Evolutionary conservation across 2,329 filamentous ascomycete genomes (phyloP).

Genomic region (Ceratocystis huliohia): DNA sequence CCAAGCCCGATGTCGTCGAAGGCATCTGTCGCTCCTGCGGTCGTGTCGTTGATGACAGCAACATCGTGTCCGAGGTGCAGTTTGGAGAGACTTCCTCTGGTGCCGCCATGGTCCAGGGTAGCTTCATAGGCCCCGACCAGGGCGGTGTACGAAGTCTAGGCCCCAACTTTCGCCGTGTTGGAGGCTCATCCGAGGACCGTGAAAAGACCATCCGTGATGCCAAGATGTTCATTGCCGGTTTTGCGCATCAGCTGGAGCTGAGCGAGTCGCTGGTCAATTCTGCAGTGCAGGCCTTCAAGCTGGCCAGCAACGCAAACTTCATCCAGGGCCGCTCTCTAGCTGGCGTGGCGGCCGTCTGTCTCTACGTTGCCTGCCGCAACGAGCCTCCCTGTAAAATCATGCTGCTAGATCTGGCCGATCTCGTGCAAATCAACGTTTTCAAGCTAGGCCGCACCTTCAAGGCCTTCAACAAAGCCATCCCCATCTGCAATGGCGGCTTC

Average conservation of each 20-base stretch:
- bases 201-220: conserved; percentile 49
- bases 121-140: conserved; percentile 74
- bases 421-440: conserved; percentile 76
- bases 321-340: conserved; percentile 75
- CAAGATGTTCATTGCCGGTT: conserved; percentile 46
- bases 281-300: conserved; percentile 61
- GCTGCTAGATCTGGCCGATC: conserved; percentile 90
- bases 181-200: conserved; percentile 41
- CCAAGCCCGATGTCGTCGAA: conserved; percentile 48
- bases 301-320: conserved; percentile 62
- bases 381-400: conserved; percentile 71
- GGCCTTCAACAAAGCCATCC: conserved; percentile 58
- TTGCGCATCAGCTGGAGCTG: conserved; percentile 47
- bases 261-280: conserved; percentile 51
- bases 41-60: conserved; percentile 68
- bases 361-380: conserved; percentile 78
- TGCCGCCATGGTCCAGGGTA: conserved; percentile 81
- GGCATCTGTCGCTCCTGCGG: conserved; percentile 74
- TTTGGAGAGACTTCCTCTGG: conserved; percentile 82
- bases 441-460: conserved; percentile 84
- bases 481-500: conserved; percentile 52
- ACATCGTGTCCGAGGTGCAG: conserved; percentile 82
- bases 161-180: conserved; percentile 47
- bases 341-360: conserved; percentile 76
- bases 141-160: conserved; percentile 59